Base-by-base conservation (phyloP, 306 rosid species). In the Nissolia schottii region DNA sequence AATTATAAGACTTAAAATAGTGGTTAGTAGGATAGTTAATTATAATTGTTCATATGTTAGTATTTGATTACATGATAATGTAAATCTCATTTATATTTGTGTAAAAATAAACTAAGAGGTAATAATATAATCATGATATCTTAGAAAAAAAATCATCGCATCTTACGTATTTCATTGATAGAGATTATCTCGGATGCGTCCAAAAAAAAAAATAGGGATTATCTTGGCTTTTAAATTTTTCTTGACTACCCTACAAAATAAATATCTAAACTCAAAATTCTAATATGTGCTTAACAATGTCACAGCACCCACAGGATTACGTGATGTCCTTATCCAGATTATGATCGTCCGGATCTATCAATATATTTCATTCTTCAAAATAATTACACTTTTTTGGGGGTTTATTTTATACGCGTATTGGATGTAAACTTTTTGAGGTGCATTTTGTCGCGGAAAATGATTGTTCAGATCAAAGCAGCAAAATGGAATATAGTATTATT, bases 401-500 rank as follows among this genome's bases (percentile, higher is more conserved):
- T n/a, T 67, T 67, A 14, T 70, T 71, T 70, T 66, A 22, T 59
- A 35, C 53, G 61, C 75, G 45, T 46, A 72, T 49, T 34, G 60
- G 37, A n/a, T 85, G 63, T 20, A 72, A 53, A 46, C 67, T 64
- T 73, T 74, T 74, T 66, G 9, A 82, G 72, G 58, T 67, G 77
- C 81, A 74, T 83, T 75, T 85, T 77, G 79, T 77, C 49, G 28
- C 34, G 6, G 71, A 74, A 71, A 70, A 77, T 77, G 73, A 74
- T 74, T 57, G 76, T 63, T 63, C 61, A 65, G 23, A 14, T 63
- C 51, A 62, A 49, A 73, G n/a, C 68, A 73, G n/a, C 68, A 49
- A 34, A 73, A 24, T 45, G 51, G 67, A 27, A 50, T 74, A 50
- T 41, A 25, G n/a, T n/a, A n/a, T n/a, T 71, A 14, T 53, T 38